phyloP scores from a whole-genome alignment of 2,329 filamentous ascomycete species.

The Aspergillus melleus region DNA sequence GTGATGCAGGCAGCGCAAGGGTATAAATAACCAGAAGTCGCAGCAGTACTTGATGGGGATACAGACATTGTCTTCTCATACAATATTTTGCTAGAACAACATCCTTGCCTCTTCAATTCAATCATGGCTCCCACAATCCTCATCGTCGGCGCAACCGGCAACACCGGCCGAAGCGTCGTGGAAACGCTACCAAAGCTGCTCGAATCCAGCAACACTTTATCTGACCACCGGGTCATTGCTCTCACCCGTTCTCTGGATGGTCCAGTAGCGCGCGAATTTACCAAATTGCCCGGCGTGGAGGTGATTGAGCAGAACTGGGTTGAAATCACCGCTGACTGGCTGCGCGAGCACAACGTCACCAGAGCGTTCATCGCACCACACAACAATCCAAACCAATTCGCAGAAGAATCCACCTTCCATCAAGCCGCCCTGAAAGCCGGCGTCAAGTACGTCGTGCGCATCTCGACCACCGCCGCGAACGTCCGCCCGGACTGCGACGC shows the following conservation, averaged over 20 bases:
- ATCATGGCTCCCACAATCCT: constrained; percentile 38
- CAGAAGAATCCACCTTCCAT: constrained; percentile 42
- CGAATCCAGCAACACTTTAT: constrained; percentile 13
- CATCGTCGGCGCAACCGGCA: constrained; percentile 41
- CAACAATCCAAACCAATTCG: constrained; percentile 39
- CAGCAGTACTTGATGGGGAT: neutral
- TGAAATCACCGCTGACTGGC: constrained; percentile 43
- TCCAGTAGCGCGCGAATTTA: constrained; percentile 26
- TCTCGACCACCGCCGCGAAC: constrained; percentile 41
- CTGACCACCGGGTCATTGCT: constrained; percentile 28
- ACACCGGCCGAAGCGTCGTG: constrained; percentile 34
- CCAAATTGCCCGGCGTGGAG: constrained; percentile 35
- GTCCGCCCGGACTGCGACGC: constrained; percentile 35
- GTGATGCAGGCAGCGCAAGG: too few relatives aligned
- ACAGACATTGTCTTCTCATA: neutral
- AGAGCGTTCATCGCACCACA: constrained; percentile 45
- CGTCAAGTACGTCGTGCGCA: constrained; percentile 45
- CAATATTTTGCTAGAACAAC: neutral
- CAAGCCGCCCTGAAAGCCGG: constrained; percentile 36
- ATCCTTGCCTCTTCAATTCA: too few relatives aligned
- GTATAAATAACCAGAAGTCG: neutral
- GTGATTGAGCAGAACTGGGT: constrained; percentile 39
- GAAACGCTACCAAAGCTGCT: constrained; percentile 28
- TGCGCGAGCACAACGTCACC: constrained; percentile 37
- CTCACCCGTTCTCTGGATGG: constrained; percentile 31